A percentile compares a stretch with the other conserved stretches of the same genome.
Evolutionary conservation across 352 stramenopile genomes (phyloP).

Genomic region (Thraustochytrium aureum): DNA sequence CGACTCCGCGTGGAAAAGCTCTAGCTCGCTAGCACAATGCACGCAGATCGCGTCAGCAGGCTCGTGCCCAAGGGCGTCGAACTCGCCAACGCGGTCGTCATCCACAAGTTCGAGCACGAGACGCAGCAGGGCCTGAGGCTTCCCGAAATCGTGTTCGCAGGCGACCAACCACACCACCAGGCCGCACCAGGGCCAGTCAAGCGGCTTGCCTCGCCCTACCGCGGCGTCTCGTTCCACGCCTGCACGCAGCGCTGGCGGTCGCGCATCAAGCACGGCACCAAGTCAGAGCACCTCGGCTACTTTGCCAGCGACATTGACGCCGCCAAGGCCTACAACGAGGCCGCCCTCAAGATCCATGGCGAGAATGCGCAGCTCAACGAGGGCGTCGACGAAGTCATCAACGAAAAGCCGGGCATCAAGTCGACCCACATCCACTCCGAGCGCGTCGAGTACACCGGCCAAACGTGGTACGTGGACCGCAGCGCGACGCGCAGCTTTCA

Average conservation of each 20-base stretch:
- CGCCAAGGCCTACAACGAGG: constrained; percentile 26
- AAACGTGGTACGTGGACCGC: neutral
- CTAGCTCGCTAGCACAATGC: too few relatives aligned
- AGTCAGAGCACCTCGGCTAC: constrained; percentile 42
- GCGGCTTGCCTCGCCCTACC: constrained; percentile 7
- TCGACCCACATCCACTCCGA: neutral
- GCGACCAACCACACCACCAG: neutral
- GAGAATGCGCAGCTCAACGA: constrained; percentile 31
- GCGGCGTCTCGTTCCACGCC: constrained; percentile 44
- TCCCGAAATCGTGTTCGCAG: constrained; percentile 30
- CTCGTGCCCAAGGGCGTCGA: too few relatives aligned
- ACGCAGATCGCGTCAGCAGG: too few relatives aligned
- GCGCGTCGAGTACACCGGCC: neutral
- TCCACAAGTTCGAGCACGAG: neutral
- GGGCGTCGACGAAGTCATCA: constrained; percentile 19
- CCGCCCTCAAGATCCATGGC: constrained; percentile 30
- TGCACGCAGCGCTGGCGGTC: constrained; percentile 48
- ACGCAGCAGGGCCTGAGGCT: neutral
- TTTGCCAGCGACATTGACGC: constrained; percentile 37
- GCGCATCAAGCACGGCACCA: constrained; percentile 51
- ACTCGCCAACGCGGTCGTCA: neutral
- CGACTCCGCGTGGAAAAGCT: too few relatives aligned
- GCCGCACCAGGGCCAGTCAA: neutral
- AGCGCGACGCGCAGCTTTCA: neutral
- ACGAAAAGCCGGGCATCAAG: neutral